Conservation (phyloP, 768 basidiomycete genomes). For the Boletus pseudopeckii region DNA sequence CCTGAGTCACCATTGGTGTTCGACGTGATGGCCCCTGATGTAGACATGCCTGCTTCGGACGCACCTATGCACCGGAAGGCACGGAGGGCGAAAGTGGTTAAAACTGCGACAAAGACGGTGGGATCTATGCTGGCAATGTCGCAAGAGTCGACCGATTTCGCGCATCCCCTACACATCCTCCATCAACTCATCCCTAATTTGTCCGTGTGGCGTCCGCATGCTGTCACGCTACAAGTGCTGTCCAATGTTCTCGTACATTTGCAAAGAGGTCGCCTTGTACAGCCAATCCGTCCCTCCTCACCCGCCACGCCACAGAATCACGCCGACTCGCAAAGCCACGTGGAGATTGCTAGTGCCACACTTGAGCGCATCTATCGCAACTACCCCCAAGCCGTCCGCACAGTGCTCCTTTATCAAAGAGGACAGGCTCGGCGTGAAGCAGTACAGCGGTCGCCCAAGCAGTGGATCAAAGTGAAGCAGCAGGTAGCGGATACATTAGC, state of each 20-base stretch:
- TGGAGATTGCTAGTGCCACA: constrained; percentile 37
- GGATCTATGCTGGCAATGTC: constrained; percentile 10
- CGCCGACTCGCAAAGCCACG: constrained; percentile 21
- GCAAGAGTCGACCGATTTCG: constrained; percentile 43
- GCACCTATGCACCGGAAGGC: constrained; percentile 28
- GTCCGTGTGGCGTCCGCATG: constrained; percentile 66
- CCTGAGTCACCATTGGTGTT: constrained; percentile 43
- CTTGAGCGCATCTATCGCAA: constrained; percentile 45
- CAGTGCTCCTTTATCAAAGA: constrained; percentile 34
- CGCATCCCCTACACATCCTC: constrained; percentile 56
- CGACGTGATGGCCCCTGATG: constrained; percentile 26
- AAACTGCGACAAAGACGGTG: constrained; percentile 12
- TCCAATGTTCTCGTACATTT: constrained; percentile 46
- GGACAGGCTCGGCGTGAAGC: constrained; percentile 26
- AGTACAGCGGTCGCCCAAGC: constrained; percentile 11
- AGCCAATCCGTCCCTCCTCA: constrained; percentile 35
- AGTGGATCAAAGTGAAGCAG: constrained; percentile 19
- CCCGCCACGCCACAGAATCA: constrained; percentile 15
- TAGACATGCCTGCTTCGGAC: constrained; percentile 26
- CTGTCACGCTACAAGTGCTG: constrained; percentile 45
- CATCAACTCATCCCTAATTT: constrained; percentile 62
- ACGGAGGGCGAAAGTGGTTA: constrained; percentile 26
- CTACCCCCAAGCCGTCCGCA: constrained; percentile 46
- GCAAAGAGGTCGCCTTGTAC: constrained; percentile 46
- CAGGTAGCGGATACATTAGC: constrained; percentile 25